Percentiles rank a stretch among this genome's conserved stretches.
Evolutionary conservation across 1,284 basidiomycete genomes (phyloP).

Genomic region (Mycosarcoma mackinlayi): DNA sequence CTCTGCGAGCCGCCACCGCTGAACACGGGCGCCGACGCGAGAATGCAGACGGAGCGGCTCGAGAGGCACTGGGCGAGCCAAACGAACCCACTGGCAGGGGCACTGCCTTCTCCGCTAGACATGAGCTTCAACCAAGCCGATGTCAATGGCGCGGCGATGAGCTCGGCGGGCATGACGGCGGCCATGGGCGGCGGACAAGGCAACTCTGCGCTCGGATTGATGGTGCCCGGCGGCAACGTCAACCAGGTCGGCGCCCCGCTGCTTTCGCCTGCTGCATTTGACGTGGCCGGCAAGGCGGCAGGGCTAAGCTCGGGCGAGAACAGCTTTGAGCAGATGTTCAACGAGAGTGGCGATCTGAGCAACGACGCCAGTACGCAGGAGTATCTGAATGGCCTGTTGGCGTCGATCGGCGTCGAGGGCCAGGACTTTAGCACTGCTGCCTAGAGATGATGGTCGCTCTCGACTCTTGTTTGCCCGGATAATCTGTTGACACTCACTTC

Average conservation of each 20-base stretch:
- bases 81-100: constrained; percentile 22
- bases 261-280: constrained; percentile 33
- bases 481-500: neutral
- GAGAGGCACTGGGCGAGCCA: constrained; percentile 57
- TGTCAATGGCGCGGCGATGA: constrained; percentile 17
- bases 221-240: constrained; percentile 23
- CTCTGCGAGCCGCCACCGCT: constrained; percentile 54
- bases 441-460: neutral
- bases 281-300: constrained; percentile 24
- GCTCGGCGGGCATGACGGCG: constrained; percentile 27
- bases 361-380: constrained; percentile 44
- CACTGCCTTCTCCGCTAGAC: constrained; percentile 48
- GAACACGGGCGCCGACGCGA: constrained; percentile 48
- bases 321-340: constrained; percentile 45
- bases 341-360: constrained; percentile 31
- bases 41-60: constrained; percentile 57
- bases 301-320: constrained; percentile 37
- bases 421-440: constrained; percentile 23
- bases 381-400: constrained; percentile 42
- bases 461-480: neutral
- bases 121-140: constrained; percentile 41
- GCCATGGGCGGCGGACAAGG: constrained; percentile 11
- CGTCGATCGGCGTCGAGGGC: constrained; percentile 51
- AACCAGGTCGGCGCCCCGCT: constrained; percentile 22
- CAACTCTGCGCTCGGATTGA: constrained; percentile 31